Conservation (phyloP, 2,329 filamentous ascomycete species). For the Aspergillus sp. region DNA sequence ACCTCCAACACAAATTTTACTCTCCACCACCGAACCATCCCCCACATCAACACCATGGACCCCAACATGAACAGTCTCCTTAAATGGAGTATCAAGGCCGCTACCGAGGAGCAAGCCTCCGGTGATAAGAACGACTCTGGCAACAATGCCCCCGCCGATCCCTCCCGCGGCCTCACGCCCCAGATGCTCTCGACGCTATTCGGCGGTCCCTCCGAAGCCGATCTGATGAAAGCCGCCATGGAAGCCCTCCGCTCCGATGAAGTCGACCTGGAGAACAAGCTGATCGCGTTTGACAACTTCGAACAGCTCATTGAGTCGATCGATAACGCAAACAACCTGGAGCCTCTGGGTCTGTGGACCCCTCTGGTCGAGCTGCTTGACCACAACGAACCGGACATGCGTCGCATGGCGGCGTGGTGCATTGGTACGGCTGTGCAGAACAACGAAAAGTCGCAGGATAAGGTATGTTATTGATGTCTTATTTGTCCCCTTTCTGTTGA, state of each 20-base stretch:
- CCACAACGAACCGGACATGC: conserved; percentile 69
- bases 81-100: conserved; percentile 74
- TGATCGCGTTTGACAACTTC: conserved; percentile 90
- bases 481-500: background rate
- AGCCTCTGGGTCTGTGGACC: conserved; percentile 75
- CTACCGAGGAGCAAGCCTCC: conserved; percentile 41
- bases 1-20: conserved; percentile 4
- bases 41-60: conserved; percentile 50
- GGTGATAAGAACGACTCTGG: conserved; percentile 34
- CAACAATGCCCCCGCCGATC: conserved; percentile 32
- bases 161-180: conserved; percentile 59
- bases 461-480: conserved; percentile 43
- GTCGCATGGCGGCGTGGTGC: conserved; percentile 91
- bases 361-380: conserved; percentile 73
- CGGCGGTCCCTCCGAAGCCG: conserved; percentile 84
- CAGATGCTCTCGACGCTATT: conserved; percentile 73
- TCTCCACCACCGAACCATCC: conserved; percentile 13
- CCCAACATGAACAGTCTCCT: conserved; percentile 74
- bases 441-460: conserved; percentile 82
- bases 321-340: conserved; percentile 96
- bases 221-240: conserved; percentile 88
- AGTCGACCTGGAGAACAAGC: conserved; percentile 70
- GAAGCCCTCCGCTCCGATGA: conserved; percentile 68
- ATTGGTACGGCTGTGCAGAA: conserved; percentile 95
- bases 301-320: conserved; percentile 89